A percentile compares a stretch with the other conserved stretches of the same genome.
phyloP scores from a whole-genome alignment of 345 rosid species.

The Eucalyptus tenuipes region DNA sequence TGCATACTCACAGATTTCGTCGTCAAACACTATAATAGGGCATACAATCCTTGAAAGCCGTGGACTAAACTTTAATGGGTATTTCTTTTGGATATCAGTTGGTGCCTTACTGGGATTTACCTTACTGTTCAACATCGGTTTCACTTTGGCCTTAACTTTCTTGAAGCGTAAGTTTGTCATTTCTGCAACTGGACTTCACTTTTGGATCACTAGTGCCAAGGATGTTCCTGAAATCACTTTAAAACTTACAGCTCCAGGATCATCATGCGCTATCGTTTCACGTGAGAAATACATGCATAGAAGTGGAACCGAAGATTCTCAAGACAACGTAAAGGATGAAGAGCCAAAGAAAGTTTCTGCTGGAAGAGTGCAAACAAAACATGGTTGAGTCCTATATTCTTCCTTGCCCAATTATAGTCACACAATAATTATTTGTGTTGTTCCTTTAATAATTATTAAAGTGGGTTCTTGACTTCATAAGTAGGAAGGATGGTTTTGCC shows the following conservation, averaged over 20 bases:
- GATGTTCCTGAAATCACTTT: not conserved
- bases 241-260: constrained; percentile 47
- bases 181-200: not conserved
- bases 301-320: constrained; percentile 23
- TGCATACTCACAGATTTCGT: constrained; percentile 4
- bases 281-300: constrained; percentile 36
- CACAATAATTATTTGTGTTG: not conserved
- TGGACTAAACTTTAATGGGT: constrained; percentile 41
- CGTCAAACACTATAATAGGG: constrained; percentile 37
- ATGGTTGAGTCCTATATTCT: constrained; percentile 3
- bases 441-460: not conserved
- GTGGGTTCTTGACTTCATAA: not conserved
- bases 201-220: not conserved
- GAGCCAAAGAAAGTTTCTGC: not conserved
- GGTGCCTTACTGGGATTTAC: constrained; percentile 46
- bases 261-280: constrained; percentile 54
- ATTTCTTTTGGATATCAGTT: constrained; percentile 52
- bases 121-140: constrained; percentile 47
- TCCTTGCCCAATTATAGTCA: not conserved
- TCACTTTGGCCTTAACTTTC: constrained; percentile 55
- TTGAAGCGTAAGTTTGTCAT: constrained; percentile 38
- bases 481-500: constrained; percentile 61
- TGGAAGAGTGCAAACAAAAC: not conserved
- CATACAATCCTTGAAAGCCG: constrained; percentile 33
- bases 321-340: not conserved